Conservation (phyloP, 129 eudicot species). For the Pulicaria dysenterica region DNA sequence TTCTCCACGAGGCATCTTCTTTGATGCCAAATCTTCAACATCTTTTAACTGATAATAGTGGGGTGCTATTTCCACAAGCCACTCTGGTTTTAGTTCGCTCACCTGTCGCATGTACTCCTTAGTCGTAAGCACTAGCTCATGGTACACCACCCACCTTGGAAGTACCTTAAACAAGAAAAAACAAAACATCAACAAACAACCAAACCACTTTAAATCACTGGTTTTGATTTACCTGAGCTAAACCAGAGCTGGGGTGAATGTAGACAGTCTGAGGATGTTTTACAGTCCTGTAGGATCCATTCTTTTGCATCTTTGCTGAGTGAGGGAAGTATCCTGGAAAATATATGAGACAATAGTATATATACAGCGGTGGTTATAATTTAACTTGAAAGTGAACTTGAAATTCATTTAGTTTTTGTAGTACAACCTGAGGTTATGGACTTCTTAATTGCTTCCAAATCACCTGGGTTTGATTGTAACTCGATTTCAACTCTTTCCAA, state of each 20-base stretch:
- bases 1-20: slow-evolving; percentile 88
- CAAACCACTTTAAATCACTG: too few relatives aligned
- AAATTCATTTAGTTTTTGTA: background rate
- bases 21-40: slow-evolving; percentile 77
- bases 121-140: slow-evolving; percentile 80
- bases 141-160: slow-evolving; percentile 97
- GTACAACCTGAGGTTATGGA: slow-evolving; percentile 71
- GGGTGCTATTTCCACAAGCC: slow-evolving; percentile 97
- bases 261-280: slow-evolving; percentile 89
- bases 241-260: slow-evolving; percentile 96
- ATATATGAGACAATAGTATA: background rate
- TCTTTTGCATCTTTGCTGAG: slow-evolving; percentile 83
- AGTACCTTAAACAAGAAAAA: slow-evolving; percentile 49
- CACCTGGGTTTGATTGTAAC: slow-evolving; percentile 59
- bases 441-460: slow-evolving; percentile 79
- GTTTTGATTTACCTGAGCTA: slow-evolving; percentile 63
- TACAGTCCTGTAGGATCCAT: slow-evolving; percentile 84
- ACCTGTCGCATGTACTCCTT: slow-evolving; percentile 98
- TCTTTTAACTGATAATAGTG: slow-evolving; percentile 95
- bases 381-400: slow-evolving; percentile 2
- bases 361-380: background rate
- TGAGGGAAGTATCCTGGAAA: slow-evolving; percentile 81
- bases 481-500: slow-evolving; percentile 95
- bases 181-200: background rate
- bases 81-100: slow-evolving; percentile 82